Percentiles rank a stretch among this genome's conserved stretches.
Conservation (phyloP, 495 filamentous ascomycete species). For the Aspergillus avenaceus region DNA sequence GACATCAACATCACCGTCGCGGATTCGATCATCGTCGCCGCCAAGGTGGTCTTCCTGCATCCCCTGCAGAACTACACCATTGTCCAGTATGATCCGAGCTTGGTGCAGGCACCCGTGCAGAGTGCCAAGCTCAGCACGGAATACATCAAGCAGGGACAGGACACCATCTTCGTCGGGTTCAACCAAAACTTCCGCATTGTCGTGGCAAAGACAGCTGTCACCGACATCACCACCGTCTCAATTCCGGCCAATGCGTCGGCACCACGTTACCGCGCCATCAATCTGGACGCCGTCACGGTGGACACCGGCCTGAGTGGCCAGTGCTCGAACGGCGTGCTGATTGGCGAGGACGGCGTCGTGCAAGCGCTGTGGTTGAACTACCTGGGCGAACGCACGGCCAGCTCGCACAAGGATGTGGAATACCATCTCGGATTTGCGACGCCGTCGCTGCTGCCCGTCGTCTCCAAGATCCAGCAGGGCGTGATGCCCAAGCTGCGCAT, state of each 20-base stretch:
- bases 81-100: slow-evolving; percentile 86
- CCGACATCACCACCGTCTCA: slow-evolving; percentile 94
- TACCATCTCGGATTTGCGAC: slow-evolving; percentile 94
- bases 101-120: slow-evolving; percentile 90
- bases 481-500: slow-evolving; percentile 77
- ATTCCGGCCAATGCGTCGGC: slow-evolving; percentile 90
- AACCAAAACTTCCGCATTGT: slow-evolving; percentile 94
- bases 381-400: slow-evolving; percentile 78
- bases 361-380: slow-evolving; percentile 96
- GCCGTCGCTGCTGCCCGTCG: slow-evolving; percentile 78
- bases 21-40: slow-evolving; percentile 89
- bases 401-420: slow-evolving; percentile 83
- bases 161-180: slow-evolving; percentile 94
- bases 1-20: slow-evolving; percentile 94
- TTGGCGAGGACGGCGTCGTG: slow-evolving; percentile 84
- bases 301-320: slow-evolving; percentile 87
- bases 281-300: slow-evolving; percentile 95
- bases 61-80: slow-evolving; percentile 97
- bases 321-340: slow-evolving; percentile 91
- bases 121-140: slow-evolving; percentile 78
- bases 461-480: slow-evolving; percentile 78
- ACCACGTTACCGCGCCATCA: slow-evolving; percentile 92
- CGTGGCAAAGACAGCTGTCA: slow-evolving; percentile 89
- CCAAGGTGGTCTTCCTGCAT: slow-evolving; percentile 94
- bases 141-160: slow-evolving; percentile 81